These are phyloP conservation scores for Syzygium malaccense DNA, from an alignment of 441 rosid species.

Conservation along the genomic window DNA sequence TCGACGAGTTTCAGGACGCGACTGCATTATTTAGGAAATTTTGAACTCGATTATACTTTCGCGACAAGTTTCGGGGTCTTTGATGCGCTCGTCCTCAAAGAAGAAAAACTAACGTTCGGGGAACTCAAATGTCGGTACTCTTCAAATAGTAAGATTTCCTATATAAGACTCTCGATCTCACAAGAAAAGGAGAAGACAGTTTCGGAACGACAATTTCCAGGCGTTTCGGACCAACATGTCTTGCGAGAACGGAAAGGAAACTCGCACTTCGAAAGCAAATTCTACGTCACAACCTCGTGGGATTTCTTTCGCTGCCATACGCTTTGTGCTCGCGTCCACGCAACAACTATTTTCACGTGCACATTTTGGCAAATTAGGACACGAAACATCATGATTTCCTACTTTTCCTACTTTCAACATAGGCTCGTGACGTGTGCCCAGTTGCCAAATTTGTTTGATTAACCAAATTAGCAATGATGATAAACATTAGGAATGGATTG, in stretches of 20 bases:
- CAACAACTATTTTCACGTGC: background rate
- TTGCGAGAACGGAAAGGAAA: background rate
- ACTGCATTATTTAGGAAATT: too few relatives aligned
- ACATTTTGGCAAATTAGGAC: background rate
- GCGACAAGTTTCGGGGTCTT: too few relatives aligned
- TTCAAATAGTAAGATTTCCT: background rate
- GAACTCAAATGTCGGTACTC: background rate
- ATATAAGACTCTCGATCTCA: background rate
- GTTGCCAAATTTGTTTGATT: background rate
- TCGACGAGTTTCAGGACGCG: rapidly evolving
- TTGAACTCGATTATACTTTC: too few relatives aligned
- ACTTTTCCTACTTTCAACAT: background rate
- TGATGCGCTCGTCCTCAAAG: too few relatives aligned
- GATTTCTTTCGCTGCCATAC: background rate
- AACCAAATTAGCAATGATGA: background rate
- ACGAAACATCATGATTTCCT: background rate
- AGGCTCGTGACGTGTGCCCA: background rate
- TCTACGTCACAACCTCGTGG: background rate
- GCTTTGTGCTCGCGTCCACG: background rate
- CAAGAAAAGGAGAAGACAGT: background rate
- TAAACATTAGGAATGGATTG: background rate
- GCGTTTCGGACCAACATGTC: background rate
- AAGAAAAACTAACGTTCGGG: too few relatives aligned
- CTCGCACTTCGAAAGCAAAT: background rate
- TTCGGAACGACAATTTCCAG: background rate